Percentiles rank a stretch among this genome's conserved stretches.
Evolutionary conservation across 2,329 filamentous ascomycete genomes (phyloP).

Genomic region (Diaporthe sp.): DNA sequence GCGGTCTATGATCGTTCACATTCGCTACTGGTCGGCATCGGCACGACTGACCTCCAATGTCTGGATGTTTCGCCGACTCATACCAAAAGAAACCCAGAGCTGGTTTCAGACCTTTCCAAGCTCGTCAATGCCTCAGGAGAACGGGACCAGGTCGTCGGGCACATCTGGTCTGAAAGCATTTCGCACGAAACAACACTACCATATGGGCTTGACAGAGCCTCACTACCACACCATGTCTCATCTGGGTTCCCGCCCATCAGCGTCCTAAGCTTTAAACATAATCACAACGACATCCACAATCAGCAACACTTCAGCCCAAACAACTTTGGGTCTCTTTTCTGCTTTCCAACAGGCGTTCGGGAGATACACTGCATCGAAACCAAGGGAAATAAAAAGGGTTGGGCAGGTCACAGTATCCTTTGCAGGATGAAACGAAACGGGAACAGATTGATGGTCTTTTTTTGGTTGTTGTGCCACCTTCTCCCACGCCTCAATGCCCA

Average conservation of each 20-base stretch:
- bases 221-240: background rate
- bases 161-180: background rate
- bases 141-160: background rate
- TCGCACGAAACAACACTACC: background rate
- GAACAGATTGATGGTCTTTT: constrained; percentile 1
- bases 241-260: background rate
- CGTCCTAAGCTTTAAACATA: background rate
- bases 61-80: background rate
- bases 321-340: background rate
- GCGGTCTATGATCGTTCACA: background rate
- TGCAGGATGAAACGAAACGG: constrained; percentile 6
- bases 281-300: background rate
- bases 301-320: background rate
- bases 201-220: background rate
- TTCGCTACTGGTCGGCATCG: background rate
- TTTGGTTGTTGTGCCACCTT: constrained; percentile 1
- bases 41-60: background rate
- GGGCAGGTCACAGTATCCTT: background rate
- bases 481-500: background rate
- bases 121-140: background rate
- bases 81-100: background rate
- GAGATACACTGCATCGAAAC: constrained; percentile 26
- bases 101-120: background rate
- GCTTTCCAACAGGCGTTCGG: constrained; percentile 32
- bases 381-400: constrained; percentile 16